Evolutionary conservation across 495 filamentous ascomycete genomes (phyloP).

Genomic region (Podospora bellae-mahoneyi): DNA sequence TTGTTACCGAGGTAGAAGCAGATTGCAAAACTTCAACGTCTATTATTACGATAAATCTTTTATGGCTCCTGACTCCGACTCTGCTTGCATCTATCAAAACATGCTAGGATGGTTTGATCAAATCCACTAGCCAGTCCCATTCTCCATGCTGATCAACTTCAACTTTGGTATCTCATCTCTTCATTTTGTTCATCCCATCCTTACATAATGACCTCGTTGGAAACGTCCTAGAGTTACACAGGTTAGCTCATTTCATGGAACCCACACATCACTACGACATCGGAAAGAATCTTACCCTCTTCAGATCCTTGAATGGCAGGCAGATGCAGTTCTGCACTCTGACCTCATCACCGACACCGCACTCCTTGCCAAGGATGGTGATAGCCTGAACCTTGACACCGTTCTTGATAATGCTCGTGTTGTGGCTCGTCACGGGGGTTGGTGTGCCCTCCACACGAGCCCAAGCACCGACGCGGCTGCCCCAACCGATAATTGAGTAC

Average conservation of each 20-base stretch:
- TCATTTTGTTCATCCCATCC: not conserved
- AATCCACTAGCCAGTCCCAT: not conserved
- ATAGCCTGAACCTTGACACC: constrained; percentile 99
- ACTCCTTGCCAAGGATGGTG: constrained; percentile 96
- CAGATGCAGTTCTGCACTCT: constrained; percentile 98
- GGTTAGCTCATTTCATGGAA: constrained; percentile 6
- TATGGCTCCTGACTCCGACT: not conserved
- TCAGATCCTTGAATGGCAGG: constrained; percentile 96
- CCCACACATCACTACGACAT: not conserved
- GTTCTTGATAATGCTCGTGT: constrained; percentile 92
- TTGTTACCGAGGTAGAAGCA: too few relatives aligned
- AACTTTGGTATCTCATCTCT: not conserved
- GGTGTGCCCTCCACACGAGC: constrained; percentile 96
- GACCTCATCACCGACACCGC: constrained; percentile 89
- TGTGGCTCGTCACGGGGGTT: constrained; percentile 83
- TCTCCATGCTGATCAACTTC: not conserved
- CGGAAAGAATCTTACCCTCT: constrained; percentile 66
- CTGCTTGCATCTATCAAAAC: not conserved
- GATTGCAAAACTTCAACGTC: not conserved
- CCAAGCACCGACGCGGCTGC: constrained; percentile 93
- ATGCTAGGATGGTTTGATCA: not conserved
- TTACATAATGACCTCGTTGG: constrained; percentile 97
- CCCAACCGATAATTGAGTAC: constrained; percentile 97
- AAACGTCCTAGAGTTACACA: constrained; percentile 62
- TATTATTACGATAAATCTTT: not conserved